These are phyloP conservation scores for Hanseniaspora lachancei DNA, from an alignment of 805 yeast genomes.

Conservation along the genomic window DNA sequence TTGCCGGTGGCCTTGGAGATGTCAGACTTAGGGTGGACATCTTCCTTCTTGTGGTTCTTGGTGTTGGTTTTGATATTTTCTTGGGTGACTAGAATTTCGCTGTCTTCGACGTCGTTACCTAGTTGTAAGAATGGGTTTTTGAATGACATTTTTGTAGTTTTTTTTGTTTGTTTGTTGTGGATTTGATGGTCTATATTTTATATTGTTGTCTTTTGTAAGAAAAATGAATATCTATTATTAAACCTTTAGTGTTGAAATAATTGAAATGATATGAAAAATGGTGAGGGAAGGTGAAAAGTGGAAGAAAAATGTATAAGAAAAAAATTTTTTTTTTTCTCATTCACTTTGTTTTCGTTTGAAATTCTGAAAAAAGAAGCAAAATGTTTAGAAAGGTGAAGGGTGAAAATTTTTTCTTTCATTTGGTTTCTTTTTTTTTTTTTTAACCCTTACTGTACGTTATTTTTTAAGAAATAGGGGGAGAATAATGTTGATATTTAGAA, in stretches of 20 bases:
- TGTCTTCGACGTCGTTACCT: slow-evolving; percentile 82
- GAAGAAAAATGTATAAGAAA: no score
- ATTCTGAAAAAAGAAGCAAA: no score
- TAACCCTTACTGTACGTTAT: no score
- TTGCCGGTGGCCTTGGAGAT: slow-evolving; percentile 53
- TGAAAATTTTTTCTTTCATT: neutral
- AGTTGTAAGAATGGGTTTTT: slow-evolving; percentile 63
- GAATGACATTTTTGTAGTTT: slow-evolving; percentile 11
- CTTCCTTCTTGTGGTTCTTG: slow-evolving; percentile 77
- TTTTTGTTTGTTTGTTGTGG: neutral
- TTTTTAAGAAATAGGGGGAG: no score
- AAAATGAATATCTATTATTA: no score
- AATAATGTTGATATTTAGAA: no score
- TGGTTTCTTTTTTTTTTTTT: neutral
- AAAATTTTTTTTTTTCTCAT: neutral
- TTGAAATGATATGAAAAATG: no score
- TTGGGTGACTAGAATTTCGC: slow-evolving; percentile 39
- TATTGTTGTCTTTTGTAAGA: no score
- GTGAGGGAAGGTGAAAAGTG: no score
- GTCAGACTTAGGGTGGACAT: slow-evolving; percentile 69
- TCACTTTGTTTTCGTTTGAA: no score
- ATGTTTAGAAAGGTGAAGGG: neutral
- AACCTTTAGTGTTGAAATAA: no score
- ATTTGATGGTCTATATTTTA: neutral
- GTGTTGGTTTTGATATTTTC: slow-evolving; percentile 72